Evolutionary conservation across 2,329 filamentous ascomycete species (phyloP), one percentile per base, ranked within the genome.

Genomic region (Amauroascus verrucosus): DNA sequence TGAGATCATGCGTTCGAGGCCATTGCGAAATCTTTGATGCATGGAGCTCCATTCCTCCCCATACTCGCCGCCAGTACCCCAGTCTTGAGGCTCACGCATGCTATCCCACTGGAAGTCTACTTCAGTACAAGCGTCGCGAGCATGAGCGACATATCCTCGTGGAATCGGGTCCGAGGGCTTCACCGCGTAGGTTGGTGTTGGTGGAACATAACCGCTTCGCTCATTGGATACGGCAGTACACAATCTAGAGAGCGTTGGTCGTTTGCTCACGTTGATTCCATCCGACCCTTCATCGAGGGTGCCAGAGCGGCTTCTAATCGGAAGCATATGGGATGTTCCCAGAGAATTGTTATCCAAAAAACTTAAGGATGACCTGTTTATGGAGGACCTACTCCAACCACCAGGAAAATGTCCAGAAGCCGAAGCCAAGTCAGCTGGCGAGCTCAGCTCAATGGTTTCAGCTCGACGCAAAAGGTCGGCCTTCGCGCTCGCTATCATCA

Each of bases 81-180:
- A 97, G 57, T 83, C 76, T 41, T 88, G 77, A 0, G 86, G 82
- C 2, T 78, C 73, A 13, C 86, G 79, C 77, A 90, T 91, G 56
- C 90, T 96, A 64, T 98, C 90, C 91, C 93, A 98, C 62, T 91
- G 86, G 63, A 88, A 94, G 68, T 98, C 93, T n/a, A 96, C 78
- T 48, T 86, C 79, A 4, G 87, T 77, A 64, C 89, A 97, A 11
- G 85, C 82, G 65, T 97, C 88, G 57, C 89, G 81, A 7, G 91
- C 91, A 70, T 98, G 93, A 0, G 88, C 81, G 16, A 95, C 86
- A 65, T 94, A 95, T 1, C 91, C 93, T 2, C 82, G 75, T 0
- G 93, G 93, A 54, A 97, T 96, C 6, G 84, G 82, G 43, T 88
- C 84, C 6, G 84, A 84, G 6, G 79, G 77, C 0, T 87, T 91